phyloP scores from a whole-genome alignment of 2,329 filamentous ascomycete genomes.

The Ophiostoma piceae region DNA sequence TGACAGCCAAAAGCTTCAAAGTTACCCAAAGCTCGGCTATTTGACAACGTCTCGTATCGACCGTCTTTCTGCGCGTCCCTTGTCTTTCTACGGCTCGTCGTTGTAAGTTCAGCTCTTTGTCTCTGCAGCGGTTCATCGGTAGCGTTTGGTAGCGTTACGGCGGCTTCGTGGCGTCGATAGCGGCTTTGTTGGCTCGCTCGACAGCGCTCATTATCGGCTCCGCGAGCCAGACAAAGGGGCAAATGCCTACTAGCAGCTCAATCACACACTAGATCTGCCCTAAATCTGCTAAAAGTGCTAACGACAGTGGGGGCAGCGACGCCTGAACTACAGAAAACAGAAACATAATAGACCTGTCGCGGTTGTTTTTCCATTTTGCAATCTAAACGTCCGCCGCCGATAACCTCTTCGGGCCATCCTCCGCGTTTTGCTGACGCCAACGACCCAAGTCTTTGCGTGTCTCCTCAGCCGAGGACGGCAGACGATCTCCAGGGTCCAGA shows the following conservation, averaged over 20 bases:
- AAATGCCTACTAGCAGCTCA: neutral
- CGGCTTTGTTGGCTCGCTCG: neutral
- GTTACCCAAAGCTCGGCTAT: neutral
- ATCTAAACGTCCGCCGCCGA: neutral
- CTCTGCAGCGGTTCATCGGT: neutral
- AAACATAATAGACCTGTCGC: neutral
- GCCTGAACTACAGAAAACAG: neutral
- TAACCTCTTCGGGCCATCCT: neutral
- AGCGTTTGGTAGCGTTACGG: neutral
- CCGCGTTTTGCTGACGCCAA: slow-evolving; percentile 6
- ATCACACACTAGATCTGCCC: neutral
- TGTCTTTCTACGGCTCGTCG: neutral
- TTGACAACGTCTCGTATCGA: neutral
- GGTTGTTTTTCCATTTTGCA: slow-evolving; percentile 9
- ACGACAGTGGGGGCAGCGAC: neutral
- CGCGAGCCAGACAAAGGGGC: neutral
- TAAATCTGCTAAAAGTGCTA: neutral
- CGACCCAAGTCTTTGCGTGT: neutral
- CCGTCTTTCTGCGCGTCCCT: neutral
- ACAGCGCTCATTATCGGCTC: neutral
- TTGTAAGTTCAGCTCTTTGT: neutral
- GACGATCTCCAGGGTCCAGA: neutral
- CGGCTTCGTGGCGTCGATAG: neutral
- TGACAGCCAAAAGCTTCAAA: neutral
- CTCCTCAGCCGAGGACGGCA: neutral